A percentile compares a stretch with the other conserved stretches of the same genome.
Evolutionary conservation across 768 basidiomycete genomes (phyloP).

Genomic region (Phlebiopsis flavidoalba): DNA sequence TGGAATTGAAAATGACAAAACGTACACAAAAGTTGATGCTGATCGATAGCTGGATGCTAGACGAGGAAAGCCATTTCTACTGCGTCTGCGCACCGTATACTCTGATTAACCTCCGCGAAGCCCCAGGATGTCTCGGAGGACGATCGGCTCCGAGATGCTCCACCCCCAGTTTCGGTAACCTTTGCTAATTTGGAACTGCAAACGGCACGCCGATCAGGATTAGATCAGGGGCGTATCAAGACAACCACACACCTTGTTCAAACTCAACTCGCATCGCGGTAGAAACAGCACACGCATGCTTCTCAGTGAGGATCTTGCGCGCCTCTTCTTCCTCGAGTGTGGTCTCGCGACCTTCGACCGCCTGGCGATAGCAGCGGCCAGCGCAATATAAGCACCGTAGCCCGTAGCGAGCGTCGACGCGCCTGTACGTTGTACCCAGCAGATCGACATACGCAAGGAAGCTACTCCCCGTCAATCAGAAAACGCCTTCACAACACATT

Average conservation of each 20-base stretch:
- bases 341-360: constrained; percentile 79
- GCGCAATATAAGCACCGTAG: constrained; percentile 89
- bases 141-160: constrained; percentile 74
- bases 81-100: constrained; percentile 92
- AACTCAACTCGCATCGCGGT: constrained; percentile 92
- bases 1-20: too few relatives aligned
- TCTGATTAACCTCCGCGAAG: constrained; percentile 88
- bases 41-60: not conserved
- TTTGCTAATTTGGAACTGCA: constrained; percentile 97
- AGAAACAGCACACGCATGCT: constrained; percentile 91
- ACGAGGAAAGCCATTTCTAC: constrained; percentile 13
- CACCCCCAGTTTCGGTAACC: constrained; percentile 71
- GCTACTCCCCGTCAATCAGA: constrained; percentile 23
- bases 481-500: constrained; percentile 13
- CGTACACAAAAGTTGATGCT: not conserved
- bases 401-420: constrained; percentile 94
- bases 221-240: not conserved
- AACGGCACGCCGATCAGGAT: not conserved
- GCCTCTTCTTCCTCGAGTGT: constrained; percentile 77
- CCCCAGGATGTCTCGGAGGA: constrained; percentile 79
- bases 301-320: constrained; percentile 66
- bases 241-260: constrained; percentile 78
- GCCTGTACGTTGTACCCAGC: constrained; percentile 89
- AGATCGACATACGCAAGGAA: constrained; percentile 93
- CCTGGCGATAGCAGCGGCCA: constrained; percentile 87